Percentiles rank a stretch among this genome's conserved stretches.
phyloP scores from a whole-genome alignment of 2,329 filamentous ascomycete genomes.

The Chrysosporium queenslandicum region DNA sequence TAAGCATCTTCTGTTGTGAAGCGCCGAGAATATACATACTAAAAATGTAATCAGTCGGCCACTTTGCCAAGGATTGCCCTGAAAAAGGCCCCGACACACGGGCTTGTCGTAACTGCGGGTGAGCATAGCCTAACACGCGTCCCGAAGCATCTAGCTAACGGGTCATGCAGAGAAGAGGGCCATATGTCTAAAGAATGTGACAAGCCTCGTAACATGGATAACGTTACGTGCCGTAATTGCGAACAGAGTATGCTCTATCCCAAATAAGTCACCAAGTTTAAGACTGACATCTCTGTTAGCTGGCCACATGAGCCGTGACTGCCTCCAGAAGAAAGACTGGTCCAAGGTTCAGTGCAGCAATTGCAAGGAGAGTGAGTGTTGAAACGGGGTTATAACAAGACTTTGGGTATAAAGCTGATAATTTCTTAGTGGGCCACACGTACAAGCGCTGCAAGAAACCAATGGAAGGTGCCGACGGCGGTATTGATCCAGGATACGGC shows the following conservation, averaged over 20 bases:
- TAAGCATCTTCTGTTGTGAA: conserved; percentile 18
- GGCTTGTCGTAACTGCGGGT: conserved; percentile 40
- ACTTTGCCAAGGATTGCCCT: conserved; percentile 41
- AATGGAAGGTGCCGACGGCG: conserved; percentile 11
- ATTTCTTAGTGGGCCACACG: conserved; percentile 35
- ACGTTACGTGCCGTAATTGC: conserved; percentile 39
- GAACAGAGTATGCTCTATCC: conserved; percentile 28
- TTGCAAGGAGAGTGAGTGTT: conserved; percentile 35
- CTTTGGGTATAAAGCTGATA: not conserved
- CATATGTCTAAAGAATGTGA: conserved; percentile 38
- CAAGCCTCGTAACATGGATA: conserved; percentile 32
- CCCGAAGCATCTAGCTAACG: conserved; percentile 15
- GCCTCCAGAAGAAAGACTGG: conserved; percentile 36
- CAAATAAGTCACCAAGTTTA: not conserved
- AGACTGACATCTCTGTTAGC: conserved; percentile 19
- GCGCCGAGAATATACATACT: conserved; percentile 10
- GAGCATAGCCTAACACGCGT: conserved; percentile 13
- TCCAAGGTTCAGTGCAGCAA: conserved; percentile 38
- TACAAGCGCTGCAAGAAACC: conserved; percentile 31
- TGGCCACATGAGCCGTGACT: conserved; percentile 38
- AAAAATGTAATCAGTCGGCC: conserved; percentile 28
- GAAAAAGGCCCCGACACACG: conserved; percentile 25
- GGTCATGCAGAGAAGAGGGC: conserved; percentile 30
- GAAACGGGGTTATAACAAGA: not conserved
- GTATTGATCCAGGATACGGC: conserved; percentile 11